Base-by-base conservation (phyloP, 805 yeast genomes). In the Metschnikowia borealis region DNA sequence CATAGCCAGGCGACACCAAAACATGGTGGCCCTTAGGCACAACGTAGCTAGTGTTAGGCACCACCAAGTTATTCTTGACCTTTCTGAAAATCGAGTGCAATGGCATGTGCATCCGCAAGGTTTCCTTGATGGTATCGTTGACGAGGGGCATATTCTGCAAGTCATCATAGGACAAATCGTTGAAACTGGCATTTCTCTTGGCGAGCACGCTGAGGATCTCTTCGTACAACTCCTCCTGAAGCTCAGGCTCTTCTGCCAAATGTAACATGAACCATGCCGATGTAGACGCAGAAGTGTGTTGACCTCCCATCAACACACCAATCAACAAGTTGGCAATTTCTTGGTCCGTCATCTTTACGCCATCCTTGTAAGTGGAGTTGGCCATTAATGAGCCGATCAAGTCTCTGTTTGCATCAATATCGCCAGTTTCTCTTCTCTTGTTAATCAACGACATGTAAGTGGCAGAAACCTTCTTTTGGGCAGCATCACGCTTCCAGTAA, bases 251-350 rank as follows among this genome's bases (percentile, higher is more conserved):
- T 62, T 86, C 96, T 57, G 90, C 97, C 54, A 94, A 78, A 66
- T 94, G 98, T 57, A 94, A 78, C 64, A 94, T 74, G 63, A 84
- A 83, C 99, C 99, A 94, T 15, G 97, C 87, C 38, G 96, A 87
- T 20, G 99, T 94, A 21, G 98, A 81, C 40, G 98, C 94, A 55
- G 96, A 87, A 26, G 99, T 94, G 70, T 94, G 99, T 75, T 94
- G 99, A 55, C 99, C 99, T 62, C 99, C 99, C 99, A 94, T 94
- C 54, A 94, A 78, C 49, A 94, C 86, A 69, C 98, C 99, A 69
- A 94, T 92, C 68, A 90, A 75, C 68, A 94, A 77, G 70, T 91
- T 87, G 45, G 98, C 94, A 64, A 94, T 89, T 73, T 94, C 96
- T 67, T 85, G 84, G 68, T 94, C 99, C 26, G 96, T 85, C 97